These are phyloP conservation scores for Byssochlamys sp. DNA, from an alignment of 2,329 filamentous ascomycete species.

Conservation along the genomic window DNA sequence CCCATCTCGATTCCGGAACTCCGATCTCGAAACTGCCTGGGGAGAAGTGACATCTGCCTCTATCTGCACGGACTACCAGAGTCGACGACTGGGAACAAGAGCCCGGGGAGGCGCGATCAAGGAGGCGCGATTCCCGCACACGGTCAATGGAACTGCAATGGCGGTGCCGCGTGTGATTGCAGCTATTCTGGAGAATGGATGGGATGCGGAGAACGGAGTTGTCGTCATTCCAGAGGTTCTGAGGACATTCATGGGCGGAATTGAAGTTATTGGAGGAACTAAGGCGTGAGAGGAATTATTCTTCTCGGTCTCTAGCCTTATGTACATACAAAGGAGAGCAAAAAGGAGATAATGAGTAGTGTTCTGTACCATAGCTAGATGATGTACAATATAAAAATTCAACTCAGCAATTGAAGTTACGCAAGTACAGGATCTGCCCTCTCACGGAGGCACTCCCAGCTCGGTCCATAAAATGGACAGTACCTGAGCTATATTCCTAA, in stretches of 20 bases:
- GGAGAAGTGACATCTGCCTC: slow-evolving; percentile 87
- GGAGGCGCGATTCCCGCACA: slow-evolving; percentile 66
- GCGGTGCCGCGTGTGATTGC: slow-evolving; percentile 84
- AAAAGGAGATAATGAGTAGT: neutral
- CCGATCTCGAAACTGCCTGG: slow-evolving; percentile 57
- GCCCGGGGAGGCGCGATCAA: slow-evolving; percentile 44
- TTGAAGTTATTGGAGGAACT: slow-evolving; percentile 49
- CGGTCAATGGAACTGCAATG: slow-evolving; percentile 85
- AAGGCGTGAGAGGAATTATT: neutral
- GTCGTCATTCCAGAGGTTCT: slow-evolving; percentile 72
- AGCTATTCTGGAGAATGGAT: slow-evolving; percentile 81
- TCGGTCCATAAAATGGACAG: too few species aligned
- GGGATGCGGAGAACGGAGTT: slow-evolving; percentile 58
- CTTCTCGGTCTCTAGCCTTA: neutral
- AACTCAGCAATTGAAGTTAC: neutral
- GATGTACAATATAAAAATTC: neutral
- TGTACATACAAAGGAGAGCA: neutral
- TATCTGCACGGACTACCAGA: slow-evolving; percentile 92
- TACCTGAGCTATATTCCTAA: too few species aligned
- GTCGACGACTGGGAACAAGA: slow-evolving; percentile 67
- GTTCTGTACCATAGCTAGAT: neutral
- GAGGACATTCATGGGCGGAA: slow-evolving; percentile 72
- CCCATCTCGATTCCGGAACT: slow-evolving; percentile 54
- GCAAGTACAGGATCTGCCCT: too few species aligned
- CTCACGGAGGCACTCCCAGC: too few species aligned